Conservation (phyloP, 208 protist species). For the Lotmaria passim region DNA sequence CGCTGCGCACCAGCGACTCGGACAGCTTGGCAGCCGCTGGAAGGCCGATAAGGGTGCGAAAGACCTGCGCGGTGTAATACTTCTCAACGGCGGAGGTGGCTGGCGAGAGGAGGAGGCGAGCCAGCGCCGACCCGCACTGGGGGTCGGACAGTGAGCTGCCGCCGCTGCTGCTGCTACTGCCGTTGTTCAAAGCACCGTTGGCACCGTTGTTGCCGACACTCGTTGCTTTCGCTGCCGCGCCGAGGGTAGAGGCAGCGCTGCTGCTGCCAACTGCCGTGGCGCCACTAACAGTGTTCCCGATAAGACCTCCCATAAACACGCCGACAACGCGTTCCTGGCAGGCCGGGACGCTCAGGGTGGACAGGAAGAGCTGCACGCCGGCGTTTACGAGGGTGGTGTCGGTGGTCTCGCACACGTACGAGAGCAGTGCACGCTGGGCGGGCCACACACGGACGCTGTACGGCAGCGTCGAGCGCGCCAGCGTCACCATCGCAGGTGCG, state of each 20-base stretch:
- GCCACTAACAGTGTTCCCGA: too few species aligned
- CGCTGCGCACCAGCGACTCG: conserved; percentile 8
- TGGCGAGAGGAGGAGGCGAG: conserved; percentile 34
- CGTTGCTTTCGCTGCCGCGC: not conserved
- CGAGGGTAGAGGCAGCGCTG: conserved; percentile 8
- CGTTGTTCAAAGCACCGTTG: not conserved
- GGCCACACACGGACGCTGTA: conserved; percentile 39
- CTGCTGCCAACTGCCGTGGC: too few species aligned
- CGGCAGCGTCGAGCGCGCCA: conserved; percentile 25
- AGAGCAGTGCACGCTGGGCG: conserved; percentile 51
- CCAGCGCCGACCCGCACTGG: conserved; percentile 34
- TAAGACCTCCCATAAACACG: conserved; percentile 27
- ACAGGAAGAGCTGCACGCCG: conserved; percentile 48
- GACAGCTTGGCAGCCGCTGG: conserved; percentile 37
- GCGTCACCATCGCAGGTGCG: conserved; percentile 15
- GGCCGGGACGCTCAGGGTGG: conserved; percentile 39
- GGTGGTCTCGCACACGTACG: conserved; percentile 58
- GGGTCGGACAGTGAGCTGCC: not conserved
- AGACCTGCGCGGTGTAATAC: conserved; percentile 77
- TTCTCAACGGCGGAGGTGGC: conserved; percentile 38
- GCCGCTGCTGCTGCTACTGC: not conserved
- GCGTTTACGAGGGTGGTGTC: conserved; percentile 61
- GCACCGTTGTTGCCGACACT: not conserved
- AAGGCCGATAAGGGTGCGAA: conserved; percentile 47
- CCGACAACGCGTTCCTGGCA: conserved; percentile 19